Conservation (phyloP, 768 basidiomycete species). For the Kondoa malvinella region DNA sequence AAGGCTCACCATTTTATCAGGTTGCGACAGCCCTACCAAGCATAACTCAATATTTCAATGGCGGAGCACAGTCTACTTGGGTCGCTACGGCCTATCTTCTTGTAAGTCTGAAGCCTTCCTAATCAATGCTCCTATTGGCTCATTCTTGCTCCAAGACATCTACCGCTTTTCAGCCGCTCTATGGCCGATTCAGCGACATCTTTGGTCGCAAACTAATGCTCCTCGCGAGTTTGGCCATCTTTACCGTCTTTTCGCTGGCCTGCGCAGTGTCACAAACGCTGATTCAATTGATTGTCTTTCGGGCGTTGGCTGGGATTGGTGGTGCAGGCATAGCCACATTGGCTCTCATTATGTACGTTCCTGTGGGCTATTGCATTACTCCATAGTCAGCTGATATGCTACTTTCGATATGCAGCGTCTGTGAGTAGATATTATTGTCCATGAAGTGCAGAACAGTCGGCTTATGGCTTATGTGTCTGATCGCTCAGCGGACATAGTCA, state of each 20-base stretch:
- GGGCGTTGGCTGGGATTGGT: slow-evolving; percentile 21
- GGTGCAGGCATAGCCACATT: slow-evolving; percentile 19
- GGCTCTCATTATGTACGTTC: too few species aligned
- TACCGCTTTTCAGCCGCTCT: slow-evolving; percentile 2
- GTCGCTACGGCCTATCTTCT: slow-evolving; percentile 3
- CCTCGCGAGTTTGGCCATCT: neutral
- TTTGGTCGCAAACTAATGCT: neutral
- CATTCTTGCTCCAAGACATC: neutral
- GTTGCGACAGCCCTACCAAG: neutral
- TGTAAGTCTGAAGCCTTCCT: neutral
- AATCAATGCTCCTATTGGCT: neutral
- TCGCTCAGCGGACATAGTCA: too few species aligned
- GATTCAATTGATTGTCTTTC: slow-evolving; percentile 8
- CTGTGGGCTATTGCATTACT: slow-evolving; percentile 14
- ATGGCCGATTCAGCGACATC: neutral
- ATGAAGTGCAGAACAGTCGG: too few species aligned
- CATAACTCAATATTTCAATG: slow-evolving; percentile 1
- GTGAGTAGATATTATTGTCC: too few species aligned
- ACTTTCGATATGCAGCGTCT: neutral
- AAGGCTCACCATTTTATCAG: neutral
- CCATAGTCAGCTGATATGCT: neutral
- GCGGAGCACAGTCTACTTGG: neutral
- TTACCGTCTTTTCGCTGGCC: neutral
- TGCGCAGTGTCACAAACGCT: slow-evolving; percentile 1
- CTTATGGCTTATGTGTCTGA: too few species aligned